phyloP scores from a whole-genome alignment of 23 red algal genomes.

The Gracilaria vermiculophylla region DNA sequence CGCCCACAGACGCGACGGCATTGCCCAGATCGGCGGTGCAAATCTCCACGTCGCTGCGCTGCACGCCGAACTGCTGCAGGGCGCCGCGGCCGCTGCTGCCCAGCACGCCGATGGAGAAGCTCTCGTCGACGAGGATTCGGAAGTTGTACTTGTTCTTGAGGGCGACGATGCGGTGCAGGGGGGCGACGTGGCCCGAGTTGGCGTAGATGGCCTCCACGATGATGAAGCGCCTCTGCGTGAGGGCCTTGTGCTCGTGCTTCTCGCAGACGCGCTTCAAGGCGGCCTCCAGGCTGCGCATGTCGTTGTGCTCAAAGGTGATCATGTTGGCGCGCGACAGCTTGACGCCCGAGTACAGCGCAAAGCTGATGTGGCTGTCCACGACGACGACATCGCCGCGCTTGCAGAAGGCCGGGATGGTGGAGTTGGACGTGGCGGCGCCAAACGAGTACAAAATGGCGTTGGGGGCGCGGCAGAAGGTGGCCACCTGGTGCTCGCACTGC shows the following conservation, averaged over 20 bases:
- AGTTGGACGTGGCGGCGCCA: constrained; percentile 72
- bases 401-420: constrained; percentile 87
- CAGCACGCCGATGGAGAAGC: constrained; percentile 83
- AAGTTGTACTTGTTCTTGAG: constrained; percentile 75
- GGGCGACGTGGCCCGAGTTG: constrained; percentile 71
- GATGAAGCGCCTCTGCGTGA: constrained; percentile 82
- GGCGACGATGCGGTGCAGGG: constrained; percentile 69
- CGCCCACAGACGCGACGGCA: constrained; percentile 89
- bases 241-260: constrained; percentile 9
- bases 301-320: constrained; percentile 74
- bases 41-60: constrained; percentile 71
- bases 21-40: constrained; percentile 75
- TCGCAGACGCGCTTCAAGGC: constrained; percentile 36
- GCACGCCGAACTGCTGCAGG: constrained; percentile 68
- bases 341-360: constrained; percentile 67
- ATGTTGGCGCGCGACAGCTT: constrained; percentile 72
- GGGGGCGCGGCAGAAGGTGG: constrained; percentile 55
- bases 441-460: constrained; percentile 95
- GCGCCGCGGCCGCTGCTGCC: constrained; percentile 79
- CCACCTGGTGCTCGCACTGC: constrained; percentile 74
- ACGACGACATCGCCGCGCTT: constrained; percentile 93
- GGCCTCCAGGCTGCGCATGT: constrained; percentile 67
- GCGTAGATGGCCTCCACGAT: constrained; percentile 86
- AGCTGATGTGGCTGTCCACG: constrained; percentile 67
- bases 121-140: constrained; percentile 93